Percentiles rank a stretch among this genome's conserved stretches.
Conservation (phyloP, 2,329 filamentous ascomycete species). For the Alternaria sp. region DNA sequence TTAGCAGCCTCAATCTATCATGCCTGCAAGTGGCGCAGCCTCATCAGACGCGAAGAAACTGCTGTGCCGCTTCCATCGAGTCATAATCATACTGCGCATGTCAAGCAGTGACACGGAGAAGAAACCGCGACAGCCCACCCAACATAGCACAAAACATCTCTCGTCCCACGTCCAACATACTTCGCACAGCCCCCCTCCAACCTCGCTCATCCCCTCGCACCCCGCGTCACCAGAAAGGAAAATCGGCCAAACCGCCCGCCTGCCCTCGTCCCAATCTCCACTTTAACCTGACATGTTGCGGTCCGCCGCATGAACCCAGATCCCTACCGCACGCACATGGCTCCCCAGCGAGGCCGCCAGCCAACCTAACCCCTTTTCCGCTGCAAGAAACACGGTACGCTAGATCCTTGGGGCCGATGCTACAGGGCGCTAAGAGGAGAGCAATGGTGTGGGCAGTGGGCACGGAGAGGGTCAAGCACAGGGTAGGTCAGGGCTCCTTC, state of each 20-base stretch:
- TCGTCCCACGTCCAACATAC: background rate
- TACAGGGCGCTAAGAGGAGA: background rate
- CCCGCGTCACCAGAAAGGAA: background rate
- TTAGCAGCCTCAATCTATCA: background rate
- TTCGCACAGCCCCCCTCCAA: background rate
- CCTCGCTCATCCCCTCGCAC: background rate
- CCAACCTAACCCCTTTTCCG: constrained; percentile 6
- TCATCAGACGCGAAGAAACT: background rate
- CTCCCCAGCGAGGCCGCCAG: background rate
- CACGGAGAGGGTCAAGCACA: constrained; percentile 1
- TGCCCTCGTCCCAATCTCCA: background rate
- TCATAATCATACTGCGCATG: background rate
- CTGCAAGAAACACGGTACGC: constrained; percentile 10
- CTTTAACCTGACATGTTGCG: constrained; percentile 1
- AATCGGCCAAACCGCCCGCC: background rate
- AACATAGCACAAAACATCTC: background rate
- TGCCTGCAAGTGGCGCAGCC: background rate
- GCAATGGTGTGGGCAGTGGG: background rate
- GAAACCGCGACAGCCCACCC: background rate
- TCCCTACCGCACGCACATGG: background rate
- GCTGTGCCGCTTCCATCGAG: background rate
- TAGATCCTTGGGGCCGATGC: constrained; percentile 1
- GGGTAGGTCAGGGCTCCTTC: background rate
- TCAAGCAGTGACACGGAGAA: background rate
- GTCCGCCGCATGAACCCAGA: constrained; percentile 4